These are phyloP conservation scores for Paraconiothyrium sp. DNA, from an alignment of 2,329 filamentous ascomycete species.

Conservation along the genomic window DNA sequence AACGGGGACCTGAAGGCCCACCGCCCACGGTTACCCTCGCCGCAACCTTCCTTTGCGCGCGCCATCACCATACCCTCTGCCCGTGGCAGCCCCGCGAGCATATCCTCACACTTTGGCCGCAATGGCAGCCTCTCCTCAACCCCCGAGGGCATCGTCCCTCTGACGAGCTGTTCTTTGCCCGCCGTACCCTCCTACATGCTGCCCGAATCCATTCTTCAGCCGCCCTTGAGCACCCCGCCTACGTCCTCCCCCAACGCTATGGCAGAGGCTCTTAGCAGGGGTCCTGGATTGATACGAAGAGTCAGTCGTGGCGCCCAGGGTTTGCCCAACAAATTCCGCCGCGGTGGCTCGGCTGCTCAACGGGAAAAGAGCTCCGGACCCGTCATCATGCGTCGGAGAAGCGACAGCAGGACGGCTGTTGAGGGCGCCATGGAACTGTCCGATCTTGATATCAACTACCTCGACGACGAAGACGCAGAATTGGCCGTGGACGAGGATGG, in stretches of 20 bases:
- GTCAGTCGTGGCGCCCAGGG: constrained; percentile 82
- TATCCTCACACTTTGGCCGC: constrained; percentile 58
- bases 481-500: constrained; percentile 56
- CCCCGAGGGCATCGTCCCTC: constrained; percentile 68
- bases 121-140: constrained; percentile 73
- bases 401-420: constrained; percentile 82
- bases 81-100: constrained; percentile 52
- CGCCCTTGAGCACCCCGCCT: constrained; percentile 57
- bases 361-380: constrained; percentile 91
- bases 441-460: constrained; percentile 64
- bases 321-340: constrained; percentile 74
- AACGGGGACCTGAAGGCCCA: constrained; percentile 34
- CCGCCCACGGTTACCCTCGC: constrained; percentile 46
- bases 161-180: constrained; percentile 61
- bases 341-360: constrained; percentile 77
- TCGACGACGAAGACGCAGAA: constrained; percentile 59
- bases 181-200: constrained; percentile 68
- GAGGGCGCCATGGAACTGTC: constrained; percentile 58
- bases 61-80: constrained; percentile 50
- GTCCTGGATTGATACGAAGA: constrained; percentile 78
- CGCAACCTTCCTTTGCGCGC: constrained; percentile 41
- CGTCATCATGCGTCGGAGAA: constrained; percentile 84
- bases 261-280: constrained; percentile 68
- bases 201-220: constrained; percentile 74
- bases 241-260: constrained; percentile 65